These are phyloP conservation scores for Phalaenopsis hybrid DNA, from an alignment of 116 monocot species.

Conservation along the genomic window DNA sequence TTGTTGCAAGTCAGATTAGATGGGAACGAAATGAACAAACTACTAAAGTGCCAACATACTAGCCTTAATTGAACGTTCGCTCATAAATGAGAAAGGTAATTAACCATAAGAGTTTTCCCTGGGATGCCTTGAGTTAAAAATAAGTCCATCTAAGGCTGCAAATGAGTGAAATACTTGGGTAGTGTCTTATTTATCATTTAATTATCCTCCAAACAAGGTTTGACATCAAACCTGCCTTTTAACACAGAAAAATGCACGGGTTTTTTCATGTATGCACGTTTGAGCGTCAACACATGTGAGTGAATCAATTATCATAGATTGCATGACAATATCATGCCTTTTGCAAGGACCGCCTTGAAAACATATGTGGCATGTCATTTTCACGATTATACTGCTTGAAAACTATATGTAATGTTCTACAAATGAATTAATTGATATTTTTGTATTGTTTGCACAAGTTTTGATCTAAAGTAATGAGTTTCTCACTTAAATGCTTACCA, in stretches of 20 bases:
- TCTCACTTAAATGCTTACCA: background rate
- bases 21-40: background rate
- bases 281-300: no score
- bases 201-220: background rate
- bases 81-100: background rate
- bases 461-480: background rate
- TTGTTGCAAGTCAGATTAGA: background rate
- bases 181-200: background rate
- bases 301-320: background rate
- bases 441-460: background rate
- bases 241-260: no score
- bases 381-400: background rate
- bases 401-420: background rate
- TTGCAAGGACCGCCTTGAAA: no score
- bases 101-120: background rate
- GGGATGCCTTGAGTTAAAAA: background rate
- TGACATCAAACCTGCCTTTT: background rate
- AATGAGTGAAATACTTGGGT: background rate
- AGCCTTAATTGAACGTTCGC: no score
- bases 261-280: no score
- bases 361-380: background rate
- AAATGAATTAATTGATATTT: background rate
- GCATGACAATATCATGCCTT: background rate
- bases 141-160: background rate
- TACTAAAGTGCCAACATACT: background rate